Conservation (phyloP, 139 green algal genomes). For the Edaphochlamys debaryana region DNA sequence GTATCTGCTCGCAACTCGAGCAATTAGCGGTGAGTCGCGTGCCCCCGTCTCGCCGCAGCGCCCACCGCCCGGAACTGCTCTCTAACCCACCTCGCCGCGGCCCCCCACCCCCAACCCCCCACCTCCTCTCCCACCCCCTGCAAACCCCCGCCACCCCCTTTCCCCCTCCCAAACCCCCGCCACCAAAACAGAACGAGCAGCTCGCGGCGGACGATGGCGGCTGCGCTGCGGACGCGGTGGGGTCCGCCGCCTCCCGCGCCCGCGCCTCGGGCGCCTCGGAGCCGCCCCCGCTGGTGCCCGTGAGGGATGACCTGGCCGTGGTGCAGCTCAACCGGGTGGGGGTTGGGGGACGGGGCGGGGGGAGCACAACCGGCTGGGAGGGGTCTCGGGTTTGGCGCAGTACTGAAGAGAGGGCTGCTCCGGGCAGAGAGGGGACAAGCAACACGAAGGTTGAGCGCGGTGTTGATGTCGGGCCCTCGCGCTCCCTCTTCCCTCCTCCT, state of each 20-base stretch:
- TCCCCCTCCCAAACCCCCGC: too few species aligned
- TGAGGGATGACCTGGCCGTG: conserved; percentile 24
- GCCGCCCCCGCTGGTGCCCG: conserved; percentile 8
- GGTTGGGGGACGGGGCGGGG: background rate
- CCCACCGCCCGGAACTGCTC: background rate
- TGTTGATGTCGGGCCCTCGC: too few species aligned
- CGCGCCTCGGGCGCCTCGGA: conserved; percentile 11
- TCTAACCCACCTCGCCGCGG: too few species aligned
- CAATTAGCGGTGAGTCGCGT: conserved; percentile 1
- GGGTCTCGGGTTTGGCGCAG: too few species aligned
- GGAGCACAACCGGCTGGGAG: too few species aligned
- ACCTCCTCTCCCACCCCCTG: background rate
- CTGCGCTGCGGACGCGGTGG: background rate
- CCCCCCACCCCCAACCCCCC: background rate
- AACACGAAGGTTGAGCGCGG: too few species aligned
- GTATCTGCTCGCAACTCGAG: conserved; percentile 12
- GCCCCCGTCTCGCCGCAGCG: too few species aligned
- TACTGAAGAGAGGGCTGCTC: too few species aligned
- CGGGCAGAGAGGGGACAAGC: too few species aligned
- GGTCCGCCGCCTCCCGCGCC: background rate
- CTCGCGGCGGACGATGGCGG: background rate
- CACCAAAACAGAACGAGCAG: too few species aligned
- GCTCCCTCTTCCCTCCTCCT: too few species aligned
- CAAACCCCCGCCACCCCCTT: too few species aligned
- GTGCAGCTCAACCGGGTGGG: conserved; percentile 36